These are phyloP conservation scores for Chytridiales sp. DNA, from an alignment of 371 early-diverging fungal species.

Conservation along the genomic window DNA sequence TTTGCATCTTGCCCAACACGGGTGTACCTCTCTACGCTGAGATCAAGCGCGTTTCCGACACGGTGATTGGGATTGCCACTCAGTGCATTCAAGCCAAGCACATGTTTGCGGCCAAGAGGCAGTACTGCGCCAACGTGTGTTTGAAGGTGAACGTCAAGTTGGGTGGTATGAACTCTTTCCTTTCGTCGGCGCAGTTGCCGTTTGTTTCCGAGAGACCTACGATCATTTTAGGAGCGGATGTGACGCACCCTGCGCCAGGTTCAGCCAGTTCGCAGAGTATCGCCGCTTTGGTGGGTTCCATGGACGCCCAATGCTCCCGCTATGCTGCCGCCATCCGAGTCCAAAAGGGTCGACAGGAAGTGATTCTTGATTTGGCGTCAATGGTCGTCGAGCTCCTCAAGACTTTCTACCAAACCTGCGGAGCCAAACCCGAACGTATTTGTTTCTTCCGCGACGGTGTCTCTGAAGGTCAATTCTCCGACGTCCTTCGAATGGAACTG, in stretches of 20 bases:
- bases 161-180: constrained; percentile 55
- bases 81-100: constrained; percentile 89
- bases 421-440: constrained; percentile 79
- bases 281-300: constrained; percentile 85
- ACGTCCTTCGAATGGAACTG: constrained; percentile 78
- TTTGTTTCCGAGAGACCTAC: constrained; percentile 75
- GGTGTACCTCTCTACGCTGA: constrained; percentile 86
- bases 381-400: constrained; percentile 84
- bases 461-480: constrained; percentile 85
- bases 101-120: constrained; percentile 58
- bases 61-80: constrained; percentile 83
- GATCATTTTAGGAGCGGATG: constrained; percentile 95
- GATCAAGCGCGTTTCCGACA: constrained; percentile 93
- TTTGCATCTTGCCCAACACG: constrained; percentile 86
- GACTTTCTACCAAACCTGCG: constrained; percentile 72
- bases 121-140: constrained; percentile 70
- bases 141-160: constrained; percentile 62
- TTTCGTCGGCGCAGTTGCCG: constrained; percentile 52
- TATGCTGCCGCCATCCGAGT: constrained; percentile 81
- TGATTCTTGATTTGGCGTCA: constrained; percentile 77
- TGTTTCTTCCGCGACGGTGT: constrained; percentile 89
- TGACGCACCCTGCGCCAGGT: constrained; percentile 78
- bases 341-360: constrained; percentile 83
- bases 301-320: constrained; percentile 83
- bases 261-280: constrained; percentile 78